These are phyloP conservation scores for Zanthoxylum bungeanum DNA, from an alignment of 345 rosid genomes.

Conservation along the genomic window DNA sequence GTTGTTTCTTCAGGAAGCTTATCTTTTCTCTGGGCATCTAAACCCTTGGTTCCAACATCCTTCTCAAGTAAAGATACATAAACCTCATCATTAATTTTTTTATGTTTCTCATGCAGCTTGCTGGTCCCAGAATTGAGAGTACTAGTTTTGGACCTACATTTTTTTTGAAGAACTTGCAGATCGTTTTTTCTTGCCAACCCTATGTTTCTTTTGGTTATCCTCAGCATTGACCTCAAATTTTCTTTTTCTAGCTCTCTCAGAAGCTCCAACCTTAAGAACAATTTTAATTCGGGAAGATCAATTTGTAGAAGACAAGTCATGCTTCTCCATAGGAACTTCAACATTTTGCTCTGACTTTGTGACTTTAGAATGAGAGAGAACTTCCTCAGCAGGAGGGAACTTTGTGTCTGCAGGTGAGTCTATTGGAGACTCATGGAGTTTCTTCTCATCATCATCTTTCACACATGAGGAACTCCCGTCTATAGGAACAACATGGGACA, in stretches of 20 bases:
- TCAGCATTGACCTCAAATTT: conserved; percentile 42
- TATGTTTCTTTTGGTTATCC: conserved; percentile 45
- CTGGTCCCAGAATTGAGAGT: conserved; percentile 31
- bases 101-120: conserved; percentile 44
- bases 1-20: conserved; percentile 46
- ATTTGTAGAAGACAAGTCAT: conserved; percentile 32
- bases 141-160: conserved; percentile 34
- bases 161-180: conserved; percentile 34
- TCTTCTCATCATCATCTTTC: conserved; percentile 39
- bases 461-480: conserved; percentile 33
- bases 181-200: conserved; percentile 53
- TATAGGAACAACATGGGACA: conserved; percentile 31
- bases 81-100: conserved; percentile 33
- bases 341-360: conserved; percentile 30
- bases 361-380: conserved; percentile 34
- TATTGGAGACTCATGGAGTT: conserved; percentile 33
- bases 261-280: conserved; percentile 44
- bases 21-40: conserved; percentile 41
- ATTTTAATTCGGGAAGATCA: conserved; percentile 39
- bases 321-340: conserved; percentile 42
- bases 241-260: conserved; percentile 59
- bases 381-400: conserved; percentile 34
- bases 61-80: conserved; percentile 40
- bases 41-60: conserved; percentile 32
- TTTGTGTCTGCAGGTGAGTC: conserved; percentile 36